Evolutionary conservation across 106 monocot genomes (phyloP).

Genomic region (Vanilla planifolia): DNA sequence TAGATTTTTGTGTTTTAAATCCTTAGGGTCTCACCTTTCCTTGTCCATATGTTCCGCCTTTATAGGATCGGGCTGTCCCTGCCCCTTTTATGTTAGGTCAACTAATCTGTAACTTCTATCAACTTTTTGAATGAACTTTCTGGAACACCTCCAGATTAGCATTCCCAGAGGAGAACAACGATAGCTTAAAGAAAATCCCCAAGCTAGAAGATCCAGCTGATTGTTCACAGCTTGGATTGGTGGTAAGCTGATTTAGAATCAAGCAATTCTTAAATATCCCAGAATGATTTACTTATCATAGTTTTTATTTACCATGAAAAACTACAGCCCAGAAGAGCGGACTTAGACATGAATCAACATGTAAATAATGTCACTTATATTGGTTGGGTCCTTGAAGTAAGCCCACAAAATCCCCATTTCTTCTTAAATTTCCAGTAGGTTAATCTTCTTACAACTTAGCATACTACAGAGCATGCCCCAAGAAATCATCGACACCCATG

Average conservation of each 20-base stretch:
- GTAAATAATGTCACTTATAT: slow-evolving; percentile 99
- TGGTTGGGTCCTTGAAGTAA: slow-evolving; percentile 99
- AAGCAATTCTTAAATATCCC: neutral
- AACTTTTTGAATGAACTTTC: neutral
- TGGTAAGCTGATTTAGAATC: slow-evolving; percentile 37
- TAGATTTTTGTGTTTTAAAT: too few species aligned
- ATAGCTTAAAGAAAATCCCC: slow-evolving; percentile 88
- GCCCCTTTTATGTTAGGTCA: too few species aligned
- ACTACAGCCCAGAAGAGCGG: slow-evolving; percentile 92
- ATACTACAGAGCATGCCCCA: slow-evolving; percentile 84
- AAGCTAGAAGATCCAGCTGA: slow-evolving; percentile 78
- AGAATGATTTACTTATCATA: neutral
- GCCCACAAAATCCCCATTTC: neutral
- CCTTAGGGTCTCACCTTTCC: too few species aligned
- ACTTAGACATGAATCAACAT: slow-evolving; percentile 99
- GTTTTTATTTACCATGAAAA: neutral
- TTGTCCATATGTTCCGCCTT: too few species aligned
- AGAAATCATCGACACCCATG: slow-evolving; percentile 90
- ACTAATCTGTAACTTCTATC: neutral
- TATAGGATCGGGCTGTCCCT: too few species aligned
- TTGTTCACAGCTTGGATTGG: slow-evolving; percentile 61
- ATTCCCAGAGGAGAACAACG: slow-evolving; percentile 83
- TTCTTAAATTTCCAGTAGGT: neutral
- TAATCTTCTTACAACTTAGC: neutral
- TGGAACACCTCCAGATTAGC: slow-evolving; percentile 47